phyloP scores from a whole-genome alignment of 2,329 filamentous ascomycete species.

The Metarhizium sp. region DNA sequence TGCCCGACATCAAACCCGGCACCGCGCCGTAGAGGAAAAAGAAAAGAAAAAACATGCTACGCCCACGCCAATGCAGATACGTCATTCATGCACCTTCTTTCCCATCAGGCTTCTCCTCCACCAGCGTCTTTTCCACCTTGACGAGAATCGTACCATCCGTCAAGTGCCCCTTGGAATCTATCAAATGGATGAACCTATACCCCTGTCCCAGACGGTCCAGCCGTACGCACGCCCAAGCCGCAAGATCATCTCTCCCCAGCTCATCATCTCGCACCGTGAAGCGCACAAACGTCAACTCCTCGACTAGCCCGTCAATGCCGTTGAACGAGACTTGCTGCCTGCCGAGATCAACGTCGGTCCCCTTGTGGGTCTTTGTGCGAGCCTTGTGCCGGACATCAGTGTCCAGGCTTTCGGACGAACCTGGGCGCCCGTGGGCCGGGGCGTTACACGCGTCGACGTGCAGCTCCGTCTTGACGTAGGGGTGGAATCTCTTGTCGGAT shows the following conservation, averaged over 20 bases:
- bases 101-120: constrained; percentile 2
- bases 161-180: constrained; percentile 56
- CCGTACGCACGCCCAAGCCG: constrained; percentile 82
- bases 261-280: constrained; percentile 88
- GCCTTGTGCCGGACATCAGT: constrained; percentile 43
- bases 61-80: neutral
- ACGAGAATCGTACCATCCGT: constrained; percentile 65
- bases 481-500: constrained; percentile 51
- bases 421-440: constrained; percentile 22
- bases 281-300: constrained; percentile 63
- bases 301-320: constrained; percentile 45
- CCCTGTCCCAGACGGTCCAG: constrained; percentile 72
- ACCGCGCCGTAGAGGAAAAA: no score
- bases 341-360: constrained; percentile 53
- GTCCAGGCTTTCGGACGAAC: constrained; percentile 28
- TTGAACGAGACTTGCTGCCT: constrained; percentile 50
- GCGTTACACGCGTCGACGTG: constrained; percentile 63
- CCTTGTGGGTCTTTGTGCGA: constrained; percentile 47
- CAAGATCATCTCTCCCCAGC: constrained; percentile 65
- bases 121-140: constrained; percentile 54
- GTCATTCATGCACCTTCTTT: neutral
- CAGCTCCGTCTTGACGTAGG: constrained; percentile 76
- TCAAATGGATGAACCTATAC: constrained; percentile 67
- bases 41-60: no score
- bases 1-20: no score